Evolutionary conservation across 2,329 filamentous ascomycete genomes (phyloP), one percentile per base, ranked within the genome.

Genomic region (Tympanopsis confertula): DNA sequence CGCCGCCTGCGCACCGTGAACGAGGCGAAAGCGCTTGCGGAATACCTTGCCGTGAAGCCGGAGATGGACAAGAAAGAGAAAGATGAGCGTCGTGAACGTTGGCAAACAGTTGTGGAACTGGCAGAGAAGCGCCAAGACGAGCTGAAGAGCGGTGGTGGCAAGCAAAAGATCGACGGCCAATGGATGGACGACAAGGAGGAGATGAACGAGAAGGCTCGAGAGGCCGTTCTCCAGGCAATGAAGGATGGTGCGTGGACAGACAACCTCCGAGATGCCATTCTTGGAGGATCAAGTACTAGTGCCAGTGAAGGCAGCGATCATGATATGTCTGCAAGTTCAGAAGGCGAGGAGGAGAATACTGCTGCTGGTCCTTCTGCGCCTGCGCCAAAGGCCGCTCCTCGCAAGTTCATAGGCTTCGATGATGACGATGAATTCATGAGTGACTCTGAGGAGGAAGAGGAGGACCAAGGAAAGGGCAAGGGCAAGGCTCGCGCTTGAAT

Each of bases 131-230:
- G 79, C 47, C 82, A 94, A 50, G 81, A 86, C 24, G 88, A 94
- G 52, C 74, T 95, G 37, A 80, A 75, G 57, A 78, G 79, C 42
- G 86, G 85, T 10, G 30, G 30, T 45, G 30, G 30, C 7, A 71
- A 76, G 47, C 75, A 78, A 38, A 71, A 81, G 56, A 59, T 95
- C 29, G 86, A 95, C 51, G 86, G 86, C 0, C 83, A 89, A 54
- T 98, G 89, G 87, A 79, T 96, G 29, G 91, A 98, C 55, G 82
- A 86, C 46, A 94, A 93, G 58, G 88, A 95, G 49, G 87, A 94
- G 54, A 83, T 82, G 19, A 81, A 76, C 46, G 86, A 93, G 62
- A 82, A 83, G 57, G 89, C 87, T 1, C 67, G 84, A 29, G 78
- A 85, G 47, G 84, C 84, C 3, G 82, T 89, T 4, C 53, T 82